phyloP scores from a whole-genome alignment of 257 asterid species.

The Ophiorrhiza pumila region DNA sequence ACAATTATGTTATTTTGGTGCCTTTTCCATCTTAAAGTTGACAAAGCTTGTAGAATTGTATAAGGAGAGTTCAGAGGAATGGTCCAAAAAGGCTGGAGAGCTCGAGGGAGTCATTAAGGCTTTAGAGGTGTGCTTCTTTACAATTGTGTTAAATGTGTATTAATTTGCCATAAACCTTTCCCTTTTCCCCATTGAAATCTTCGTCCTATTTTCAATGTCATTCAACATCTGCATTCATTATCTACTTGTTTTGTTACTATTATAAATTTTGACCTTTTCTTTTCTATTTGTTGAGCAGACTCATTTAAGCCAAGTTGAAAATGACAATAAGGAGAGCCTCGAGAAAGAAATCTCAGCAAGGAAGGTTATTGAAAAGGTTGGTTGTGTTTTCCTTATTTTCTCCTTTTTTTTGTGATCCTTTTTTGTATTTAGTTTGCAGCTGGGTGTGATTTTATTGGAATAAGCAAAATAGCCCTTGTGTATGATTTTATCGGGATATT shows the following conservation, averaged over 20 bases:
- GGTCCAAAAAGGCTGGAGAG: slow-evolving; percentile 96
- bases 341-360: slow-evolving; percentile 62
- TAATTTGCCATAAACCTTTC: neutral
- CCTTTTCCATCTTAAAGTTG: slow-evolving; percentile 27
- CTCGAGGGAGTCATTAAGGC: slow-evolving; percentile 98
- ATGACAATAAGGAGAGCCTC: slow-evolving; percentile 70
- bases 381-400: neutral
- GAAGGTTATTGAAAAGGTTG: slow-evolving; percentile 69
- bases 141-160: neutral
- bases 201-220: neutral
- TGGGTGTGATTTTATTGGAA: neutral
- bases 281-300: slow-evolving; percentile 39
- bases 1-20: neutral
- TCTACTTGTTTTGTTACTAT: neutral
- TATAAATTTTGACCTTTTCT: slow-evolving; percentile 9
- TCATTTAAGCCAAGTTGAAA: slow-evolving; percentile 71
- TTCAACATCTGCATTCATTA: neutral
- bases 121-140: slow-evolving; percentile 57
- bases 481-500: too few species aligned
- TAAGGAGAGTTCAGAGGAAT: slow-evolving; percentile 89
- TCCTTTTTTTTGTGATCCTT: neutral
- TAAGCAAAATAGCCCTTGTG: too few species aligned
- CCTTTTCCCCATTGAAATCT: neutral
- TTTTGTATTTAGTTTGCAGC: neutral
- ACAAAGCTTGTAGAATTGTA: slow-evolving; percentile 78